Conservation (phyloP, 306 rosid genomes). For the Cucumis cinereus region DNA sequence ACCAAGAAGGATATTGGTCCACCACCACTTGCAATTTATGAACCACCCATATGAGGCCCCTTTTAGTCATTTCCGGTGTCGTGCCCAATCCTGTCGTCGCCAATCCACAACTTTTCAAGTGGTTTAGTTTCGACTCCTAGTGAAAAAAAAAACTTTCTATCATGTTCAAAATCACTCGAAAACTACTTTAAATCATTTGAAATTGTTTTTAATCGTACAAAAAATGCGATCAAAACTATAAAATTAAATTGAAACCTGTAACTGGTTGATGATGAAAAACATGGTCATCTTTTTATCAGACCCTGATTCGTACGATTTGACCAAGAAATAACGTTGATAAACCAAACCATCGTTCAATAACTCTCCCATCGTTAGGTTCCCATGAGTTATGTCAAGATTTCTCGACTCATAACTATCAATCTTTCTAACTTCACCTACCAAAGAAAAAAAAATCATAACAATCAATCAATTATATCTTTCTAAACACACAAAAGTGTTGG, state of each 20-base stretch:
- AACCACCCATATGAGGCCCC: constrained; percentile 13
- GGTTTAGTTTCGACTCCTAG: constrained; percentile 20
- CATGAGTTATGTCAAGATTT: background rate
- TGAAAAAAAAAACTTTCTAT: background rate
- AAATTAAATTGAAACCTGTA: constrained; percentile 8
- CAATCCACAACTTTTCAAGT: constrained; percentile 8
- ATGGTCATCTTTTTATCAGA: constrained; percentile 9
- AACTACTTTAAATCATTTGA: too few species aligned
- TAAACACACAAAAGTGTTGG: background rate
- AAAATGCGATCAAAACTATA: too few species aligned
- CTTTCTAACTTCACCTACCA: background rate
- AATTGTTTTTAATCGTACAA: too few species aligned
- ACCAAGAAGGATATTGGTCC: constrained; percentile 16
- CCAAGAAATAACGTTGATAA: constrained; percentile 8
- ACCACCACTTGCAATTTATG: constrained; percentile 2
- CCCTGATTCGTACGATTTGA: constrained; percentile 14
- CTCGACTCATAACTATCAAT: background rate
- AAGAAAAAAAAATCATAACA: background rate
- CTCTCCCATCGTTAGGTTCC: background rate
- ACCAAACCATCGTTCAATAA: constrained; percentile 1
- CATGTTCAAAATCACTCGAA: too few species aligned
- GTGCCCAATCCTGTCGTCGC: background rate
- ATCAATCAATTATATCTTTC: background rate
- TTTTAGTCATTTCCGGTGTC: constrained; percentile 12
- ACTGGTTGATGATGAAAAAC: constrained; percentile 4